These are phyloP conservation scores for Termitomyces sp. DNA, from an alignment of 768 basidiomycete species.

Conservation along the genomic window DNA sequence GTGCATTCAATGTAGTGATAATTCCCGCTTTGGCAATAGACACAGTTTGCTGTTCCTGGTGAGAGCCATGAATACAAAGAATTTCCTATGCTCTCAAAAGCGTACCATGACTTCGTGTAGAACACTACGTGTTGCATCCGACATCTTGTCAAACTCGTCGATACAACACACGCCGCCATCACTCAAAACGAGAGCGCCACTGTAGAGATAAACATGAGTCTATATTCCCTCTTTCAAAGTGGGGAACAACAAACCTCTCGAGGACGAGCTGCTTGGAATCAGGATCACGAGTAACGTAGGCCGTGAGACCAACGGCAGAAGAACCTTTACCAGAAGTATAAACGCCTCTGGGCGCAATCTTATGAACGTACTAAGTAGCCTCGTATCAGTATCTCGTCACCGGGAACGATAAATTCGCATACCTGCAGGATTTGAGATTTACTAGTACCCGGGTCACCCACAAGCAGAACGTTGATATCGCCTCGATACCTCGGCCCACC, in stretches of 20 bases:
- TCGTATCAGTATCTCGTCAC: not conserved
- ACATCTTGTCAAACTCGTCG: conserved; percentile 99
- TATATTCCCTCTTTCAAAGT: not conserved
- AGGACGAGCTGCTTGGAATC: conserved; percentile 98
- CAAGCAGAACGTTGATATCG: conserved; percentile 95
- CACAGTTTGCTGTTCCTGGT: conserved; percentile 97
- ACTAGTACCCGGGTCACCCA: conserved; percentile 96
- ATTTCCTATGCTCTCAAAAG: not conserved
- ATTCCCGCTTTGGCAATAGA: conserved; percentile 99
- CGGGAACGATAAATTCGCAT: conserved; percentile 14
- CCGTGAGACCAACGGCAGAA: conserved; percentile 97
- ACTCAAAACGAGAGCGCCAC: conserved; percentile 90
- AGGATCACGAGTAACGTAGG: conserved; percentile 96
- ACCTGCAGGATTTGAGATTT: conserved; percentile 96
- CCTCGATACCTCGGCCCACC: conserved; percentile 96
- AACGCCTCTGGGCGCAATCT: conserved; percentile 96
- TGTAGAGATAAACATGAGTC: conserved; percentile 22
- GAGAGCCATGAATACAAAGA: not conserved
- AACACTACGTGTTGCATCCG: conserved; percentile 93
- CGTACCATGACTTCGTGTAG: conserved; percentile 97
- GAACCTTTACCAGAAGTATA: conserved; percentile 98
- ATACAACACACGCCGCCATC: conserved; percentile 99
- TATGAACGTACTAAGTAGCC: conserved; percentile 83
- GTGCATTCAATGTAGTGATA: conserved; percentile 95
- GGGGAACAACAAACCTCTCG: conserved; percentile 61